Evolutionary conservation across 176 grass and related monocot genomes (phyloP).

Genomic region (Rhipidocladum racemiflorum): DNA sequence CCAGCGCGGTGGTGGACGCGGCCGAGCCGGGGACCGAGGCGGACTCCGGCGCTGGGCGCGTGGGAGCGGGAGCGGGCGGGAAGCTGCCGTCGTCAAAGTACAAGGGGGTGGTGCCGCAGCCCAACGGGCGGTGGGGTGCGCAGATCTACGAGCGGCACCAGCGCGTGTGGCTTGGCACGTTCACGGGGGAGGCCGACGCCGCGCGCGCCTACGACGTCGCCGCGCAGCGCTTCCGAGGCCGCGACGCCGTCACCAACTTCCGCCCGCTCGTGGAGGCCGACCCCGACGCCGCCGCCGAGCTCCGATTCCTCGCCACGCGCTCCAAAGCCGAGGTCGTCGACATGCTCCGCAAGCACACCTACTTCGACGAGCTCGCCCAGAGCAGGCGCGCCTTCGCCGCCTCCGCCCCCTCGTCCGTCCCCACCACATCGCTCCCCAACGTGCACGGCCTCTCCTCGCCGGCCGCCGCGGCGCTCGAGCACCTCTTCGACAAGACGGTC

Average conservation of each 20-base stretch:
- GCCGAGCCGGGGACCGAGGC: conserved; percentile 47
- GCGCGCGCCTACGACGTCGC: conserved; percentile 89
- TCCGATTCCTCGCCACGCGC: conserved; percentile 61
- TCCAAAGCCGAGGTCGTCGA: conserved; percentile 93
- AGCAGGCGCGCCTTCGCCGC: conserved; percentile 31
- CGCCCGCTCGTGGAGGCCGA: conserved; percentile 55
- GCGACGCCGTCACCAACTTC: conserved; percentile 95
- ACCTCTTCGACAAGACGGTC: conserved; percentile 90
- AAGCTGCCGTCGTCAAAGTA: conserved; percentile 68
- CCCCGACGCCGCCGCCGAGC: conserved; percentile 40
- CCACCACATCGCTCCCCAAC: not conserved
- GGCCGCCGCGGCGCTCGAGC: conserved; percentile 30
- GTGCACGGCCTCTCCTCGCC: not conserved
- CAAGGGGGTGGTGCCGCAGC: conserved; percentile 97
- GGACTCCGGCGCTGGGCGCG: not conserved
- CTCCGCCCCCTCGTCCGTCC: not conserved
- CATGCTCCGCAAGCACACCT: conserved; percentile 98
- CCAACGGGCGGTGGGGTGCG: conserved; percentile 96
- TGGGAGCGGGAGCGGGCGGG: not conserved
- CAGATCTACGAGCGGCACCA: conserved; percentile 99
- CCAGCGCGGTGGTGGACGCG: conserved; percentile 50
- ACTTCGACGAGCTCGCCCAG: conserved; percentile 81
- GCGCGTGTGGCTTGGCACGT: conserved; percentile 96
- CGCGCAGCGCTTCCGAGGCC: conserved; percentile 88
- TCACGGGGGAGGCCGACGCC: conserved; percentile 57